phyloP scores from a whole-genome alignment of 179 eudicot species.

The Patellifolia procumbens region DNA sequence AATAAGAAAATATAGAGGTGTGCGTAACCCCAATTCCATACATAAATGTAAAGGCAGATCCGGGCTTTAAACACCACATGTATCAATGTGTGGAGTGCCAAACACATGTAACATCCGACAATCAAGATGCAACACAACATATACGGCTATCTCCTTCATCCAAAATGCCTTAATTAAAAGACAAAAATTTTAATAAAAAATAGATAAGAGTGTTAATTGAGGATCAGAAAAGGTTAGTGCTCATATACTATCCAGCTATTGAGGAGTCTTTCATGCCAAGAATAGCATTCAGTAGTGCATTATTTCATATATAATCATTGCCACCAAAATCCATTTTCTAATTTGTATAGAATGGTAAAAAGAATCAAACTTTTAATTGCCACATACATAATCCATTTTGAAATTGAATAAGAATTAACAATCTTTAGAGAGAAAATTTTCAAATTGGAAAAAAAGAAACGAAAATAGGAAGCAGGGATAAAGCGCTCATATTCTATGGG shows the following conservation, averaged over 20 bases:
- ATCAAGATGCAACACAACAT: neutral
- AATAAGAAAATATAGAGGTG: neutral
- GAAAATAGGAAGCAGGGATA: too few relatives aligned
- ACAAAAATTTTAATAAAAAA: neutral
- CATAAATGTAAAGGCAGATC: neutral
- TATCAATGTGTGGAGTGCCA: constrained; percentile 3
- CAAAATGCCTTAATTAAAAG: neutral
- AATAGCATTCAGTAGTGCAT: neutral
- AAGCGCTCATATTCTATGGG: constrained; percentile 5
- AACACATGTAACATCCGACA: neutral
- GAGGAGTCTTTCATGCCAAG: constrained; percentile 10
- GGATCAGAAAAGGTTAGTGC: neutral
- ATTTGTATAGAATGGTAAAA: too few relatives aligned
- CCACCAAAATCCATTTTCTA: neutral
- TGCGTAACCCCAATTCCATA: constrained; percentile 15
- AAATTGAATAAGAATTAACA: too few relatives aligned
- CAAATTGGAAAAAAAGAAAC: neutral
- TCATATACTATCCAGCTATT: constrained; percentile 20
- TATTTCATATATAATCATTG: neutral
- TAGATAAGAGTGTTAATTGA: neutral
- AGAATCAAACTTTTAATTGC: too few relatives aligned
- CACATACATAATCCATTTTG: too few relatives aligned
- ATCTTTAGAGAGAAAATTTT: too few relatives aligned
- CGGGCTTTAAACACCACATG: constrained; percentile 19
- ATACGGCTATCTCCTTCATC: neutral